Evolutionary conservation across 2,329 filamentous ascomycete species (phyloP), one percentile per base, ranked within the genome.

Genomic region (Phialophora chinensis): DNA sequence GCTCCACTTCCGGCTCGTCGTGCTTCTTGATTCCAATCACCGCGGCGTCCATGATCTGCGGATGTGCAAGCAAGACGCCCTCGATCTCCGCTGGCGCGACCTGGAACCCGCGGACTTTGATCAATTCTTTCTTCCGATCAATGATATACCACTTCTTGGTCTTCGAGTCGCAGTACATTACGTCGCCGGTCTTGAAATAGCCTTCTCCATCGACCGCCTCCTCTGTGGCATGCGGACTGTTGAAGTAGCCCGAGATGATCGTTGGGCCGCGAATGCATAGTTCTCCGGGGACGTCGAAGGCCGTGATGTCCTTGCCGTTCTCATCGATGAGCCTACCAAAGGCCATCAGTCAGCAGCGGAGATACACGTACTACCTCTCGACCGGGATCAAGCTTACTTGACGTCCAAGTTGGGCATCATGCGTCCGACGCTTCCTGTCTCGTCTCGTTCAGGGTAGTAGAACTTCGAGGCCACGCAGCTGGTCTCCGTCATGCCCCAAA

Each of bases 151-250:
- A 86, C 69, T 85, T 79, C 17, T 78, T 76, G 11, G 62, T 97
- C 91, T 71, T 88, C 80, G 3, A 85, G 84, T 12, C 94, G 80
- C 3, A 94, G 80, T 0, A 90, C 0, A 79, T 83, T 23, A 88
- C 81, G 68, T 88, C 86, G 0, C 86, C 86, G 0, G 86, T 87
- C 60, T 85, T 83, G 73, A 85, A 86, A 73, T 80, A 87, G 0
- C 85, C 83, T 0, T 85, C 83, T 0, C 67, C 67, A 66, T 86
- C 83, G 47, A 67, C 69, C 4, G 62, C 59, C 6, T 60, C 66
- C 17, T 38, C 44, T 49, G 75, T 76, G 25, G 79, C 78, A 33
- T 77, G 73, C 2, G 70, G 69, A 20, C 76, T 77, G 44, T 76
- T 75, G 65, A 76, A 77, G 72, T 82, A 82, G 35, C 74, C 73